Evolutionary conservation across 1,139 yeast species (phyloP), one percentile per base, ranked within the genome.

Genomic region (Magnusiomyces sp.): DNA sequence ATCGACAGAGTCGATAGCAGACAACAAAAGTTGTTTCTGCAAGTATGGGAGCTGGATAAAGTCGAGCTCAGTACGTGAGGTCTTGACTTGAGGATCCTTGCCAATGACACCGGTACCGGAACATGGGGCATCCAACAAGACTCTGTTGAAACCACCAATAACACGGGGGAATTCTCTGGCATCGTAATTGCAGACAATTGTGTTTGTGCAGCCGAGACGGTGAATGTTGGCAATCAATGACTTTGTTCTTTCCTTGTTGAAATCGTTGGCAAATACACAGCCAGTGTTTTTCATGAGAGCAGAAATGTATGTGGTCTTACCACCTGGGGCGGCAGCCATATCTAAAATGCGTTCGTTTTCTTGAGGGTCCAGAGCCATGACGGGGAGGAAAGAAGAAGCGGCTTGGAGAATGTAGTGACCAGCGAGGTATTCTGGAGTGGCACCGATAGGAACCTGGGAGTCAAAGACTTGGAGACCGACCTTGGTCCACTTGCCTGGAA

Each of bases 251-350:
- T 95, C 88, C 68, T 90, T 92, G 72, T 88, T 90, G 53, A 95
- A 85, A 72, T 94, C 99, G 68, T 94, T 94, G 50, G 99, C 99
- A 66, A 94, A 90, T 16, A 94, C 85, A 67, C 95, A 83, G 37
- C 99, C 99, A 2, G 98, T 92, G 68, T 92, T 94, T 66, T 94
- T 94, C 97, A 92, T 92, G 70, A 90, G 71, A 0, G 98, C 98
- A 41, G 96, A 82, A 52, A 94, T 82, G 65, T 89, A 92, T 1
- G 99, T 92, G 10, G 98, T 89, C 66, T 94, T 94, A 70, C 99
- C 99, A 73, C 99, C 99, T 58, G 99, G 99, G 19, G 99, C 97
- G 53, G 98, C 95, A 41, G 99, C 98, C 98, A 94, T 94, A 72
- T 94, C 99, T 58, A 94, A 75, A 46, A 94, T 75, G 64, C 98